These are phyloP conservation scores for Paecilomyces sp. DNA, from an alignment of 2,329 filamentous ascomycete genomes.

Conservation along the genomic window DNA sequence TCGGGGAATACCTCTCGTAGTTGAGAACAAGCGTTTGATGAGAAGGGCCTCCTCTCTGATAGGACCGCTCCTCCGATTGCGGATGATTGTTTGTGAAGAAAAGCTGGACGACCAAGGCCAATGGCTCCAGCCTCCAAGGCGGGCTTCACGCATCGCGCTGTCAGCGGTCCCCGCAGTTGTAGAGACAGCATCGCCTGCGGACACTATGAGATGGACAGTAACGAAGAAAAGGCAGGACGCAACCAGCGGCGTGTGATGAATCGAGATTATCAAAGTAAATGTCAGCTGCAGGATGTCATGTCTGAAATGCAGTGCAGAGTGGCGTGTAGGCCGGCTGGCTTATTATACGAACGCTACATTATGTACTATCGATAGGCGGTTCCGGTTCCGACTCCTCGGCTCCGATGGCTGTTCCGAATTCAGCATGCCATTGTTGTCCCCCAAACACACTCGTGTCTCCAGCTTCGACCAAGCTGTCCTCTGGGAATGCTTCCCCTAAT, in stretches of 20 bases:
- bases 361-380: neutral
- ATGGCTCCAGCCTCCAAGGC: neutral
- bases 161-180: neutral
- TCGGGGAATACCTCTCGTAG: slow-evolving; percentile 50
- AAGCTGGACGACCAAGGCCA: neutral
- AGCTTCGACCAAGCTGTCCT: no score
- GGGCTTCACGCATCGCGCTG: neutral
- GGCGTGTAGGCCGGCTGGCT: neutral
- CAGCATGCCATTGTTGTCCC: neutral
- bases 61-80: neutral
- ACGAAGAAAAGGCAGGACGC: neutral
- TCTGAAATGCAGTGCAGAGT: neutral
- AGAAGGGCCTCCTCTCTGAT: neutral
- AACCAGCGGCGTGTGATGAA: neutral
- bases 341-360: neutral
- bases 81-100: neutral
- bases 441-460: neutral
- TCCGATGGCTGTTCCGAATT: neutral
- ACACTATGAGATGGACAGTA: neutral
- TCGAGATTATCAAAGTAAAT: neutral
- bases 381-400: neutral
- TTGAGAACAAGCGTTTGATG: neutral
- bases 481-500: no score
- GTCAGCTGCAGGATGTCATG: neutral
- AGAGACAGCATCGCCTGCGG: neutral